A percentile compares a stretch with the other conserved stretches of the same genome.
phyloP scores from a whole-genome alignment of 306 rosid species.

The Arachis stenosperma region DNA sequence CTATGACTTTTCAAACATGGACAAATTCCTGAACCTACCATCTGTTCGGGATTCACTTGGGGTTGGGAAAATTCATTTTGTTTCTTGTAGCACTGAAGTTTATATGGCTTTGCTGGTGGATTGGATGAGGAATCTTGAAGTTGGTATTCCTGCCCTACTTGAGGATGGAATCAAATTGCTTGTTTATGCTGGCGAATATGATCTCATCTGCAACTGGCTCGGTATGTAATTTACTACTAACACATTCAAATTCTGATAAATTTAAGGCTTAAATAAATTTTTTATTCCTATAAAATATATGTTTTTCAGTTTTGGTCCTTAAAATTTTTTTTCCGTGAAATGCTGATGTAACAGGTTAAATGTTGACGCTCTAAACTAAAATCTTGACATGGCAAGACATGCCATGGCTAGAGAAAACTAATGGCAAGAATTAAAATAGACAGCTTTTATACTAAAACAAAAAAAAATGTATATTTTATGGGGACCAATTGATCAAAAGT shows the following conservation, averaged over 20 bases:
- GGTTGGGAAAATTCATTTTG: slow-evolving; percentile 81
- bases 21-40: slow-evolving; percentile 73
- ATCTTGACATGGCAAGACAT: too few species aligned
- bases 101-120: slow-evolving; percentile 77
- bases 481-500: too few species aligned
- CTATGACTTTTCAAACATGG: slow-evolving; percentile 93
- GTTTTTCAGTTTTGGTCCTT: too few species aligned
- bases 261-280: too few species aligned
- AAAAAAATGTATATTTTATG: too few species aligned
- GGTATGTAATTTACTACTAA: slow-evolving; percentile 50
- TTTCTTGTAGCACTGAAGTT: slow-evolving; percentile 82
- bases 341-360: too few species aligned
- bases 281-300: too few species aligned
- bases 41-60: slow-evolving; percentile 77
- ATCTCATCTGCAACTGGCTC: slow-evolving; percentile 98
- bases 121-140: slow-evolving; percentile 95
- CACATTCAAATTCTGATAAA: not conserved
- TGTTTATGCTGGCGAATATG: slow-evolving; percentile 92
- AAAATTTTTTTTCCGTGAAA: too few species aligned
- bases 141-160: slow-evolving; percentile 86
- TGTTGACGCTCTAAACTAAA: too few species aligned
- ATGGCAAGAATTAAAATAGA: too few species aligned
- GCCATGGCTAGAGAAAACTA: too few species aligned
- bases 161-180: slow-evolving; percentile 86
- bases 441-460: too few species aligned